phyloP scores from a whole-genome alignment of 78 protist species.

The Emiliania huxleyi region DNA sequence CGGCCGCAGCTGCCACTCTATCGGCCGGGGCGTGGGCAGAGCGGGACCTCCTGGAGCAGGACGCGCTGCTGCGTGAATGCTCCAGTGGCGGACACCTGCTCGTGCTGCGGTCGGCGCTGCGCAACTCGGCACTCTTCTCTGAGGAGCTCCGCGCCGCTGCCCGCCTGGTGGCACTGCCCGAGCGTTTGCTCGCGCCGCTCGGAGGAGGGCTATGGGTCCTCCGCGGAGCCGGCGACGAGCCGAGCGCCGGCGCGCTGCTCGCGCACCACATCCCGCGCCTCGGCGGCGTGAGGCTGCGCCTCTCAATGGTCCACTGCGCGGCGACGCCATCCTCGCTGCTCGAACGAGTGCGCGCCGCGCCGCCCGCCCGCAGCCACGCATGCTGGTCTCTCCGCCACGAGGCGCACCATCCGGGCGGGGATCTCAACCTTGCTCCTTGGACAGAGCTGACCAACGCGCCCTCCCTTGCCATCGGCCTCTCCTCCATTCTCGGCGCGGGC shows the following conservation, averaged over 20 bases:
- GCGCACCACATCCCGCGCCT: background rate
- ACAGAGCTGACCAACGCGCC: background rate
- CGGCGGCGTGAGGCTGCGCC: background rate
- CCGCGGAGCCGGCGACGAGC: background rate
- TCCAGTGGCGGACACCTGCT: background rate
- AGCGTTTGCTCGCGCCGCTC: background rate
- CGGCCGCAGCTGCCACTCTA: background rate
- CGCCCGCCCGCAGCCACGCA: background rate
- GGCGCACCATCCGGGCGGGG: background rate
- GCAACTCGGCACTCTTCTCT: background rate
- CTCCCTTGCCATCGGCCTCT: background rate
- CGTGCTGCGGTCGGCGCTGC: background rate
- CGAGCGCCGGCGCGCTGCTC: background rate
- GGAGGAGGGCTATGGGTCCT: background rate
- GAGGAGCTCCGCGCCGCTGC: background rate
- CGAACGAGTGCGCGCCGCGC: background rate
- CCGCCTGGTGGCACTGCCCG: background rate
- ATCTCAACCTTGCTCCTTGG: background rate
- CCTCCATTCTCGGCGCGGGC: background rate
- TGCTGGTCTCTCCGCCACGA: background rate
- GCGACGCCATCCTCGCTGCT: background rate
- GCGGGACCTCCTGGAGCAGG: background rate
- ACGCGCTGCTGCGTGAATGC: background rate
- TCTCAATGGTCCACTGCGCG: background rate
- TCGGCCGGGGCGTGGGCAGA: background rate